Percentiles rank a stretch among this genome's conserved stretches.
These are phyloP conservation scores for Hypoxylon trugodes DNA, from an alignment of 495 filamentous ascomycete genomes.

Conservation along the genomic window DNA sequence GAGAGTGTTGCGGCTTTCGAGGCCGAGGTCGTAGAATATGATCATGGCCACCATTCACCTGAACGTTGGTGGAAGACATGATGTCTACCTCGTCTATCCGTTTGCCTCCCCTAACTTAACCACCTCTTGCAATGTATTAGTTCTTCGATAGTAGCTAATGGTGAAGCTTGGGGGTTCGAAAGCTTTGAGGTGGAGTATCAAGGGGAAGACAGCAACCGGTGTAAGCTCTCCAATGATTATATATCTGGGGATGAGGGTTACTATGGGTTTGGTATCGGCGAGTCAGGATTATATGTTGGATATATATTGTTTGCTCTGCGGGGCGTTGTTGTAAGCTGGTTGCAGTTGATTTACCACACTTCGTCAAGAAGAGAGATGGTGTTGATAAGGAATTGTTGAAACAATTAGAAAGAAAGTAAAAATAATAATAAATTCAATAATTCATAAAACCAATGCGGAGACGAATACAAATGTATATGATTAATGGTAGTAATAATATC, in stretches of 20 bases:
- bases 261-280: constrained; percentile 6
- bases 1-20: constrained; percentile 54
- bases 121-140: not conserved
- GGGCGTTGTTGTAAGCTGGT: too few species aligned
- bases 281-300: too few species aligned
- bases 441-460: too few species aligned
- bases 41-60: constrained; percentile 41
- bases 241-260: constrained; percentile 3
- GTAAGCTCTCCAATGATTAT: constrained; percentile 23
- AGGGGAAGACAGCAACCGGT: constrained; percentile 14
- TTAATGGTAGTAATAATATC: constrained; percentile 3
- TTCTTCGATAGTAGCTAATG: not conserved
- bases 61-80: constrained; percentile 42
- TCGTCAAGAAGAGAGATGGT: constrained; percentile 1
- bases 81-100: too few species aligned
- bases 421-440: not conserved
- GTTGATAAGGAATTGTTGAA: too few species aligned
- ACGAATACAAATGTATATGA: not conserved
- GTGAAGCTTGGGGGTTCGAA: not conserved
- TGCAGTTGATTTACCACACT: too few species aligned
- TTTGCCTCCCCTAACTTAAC: not conserved
- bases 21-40: constrained; percentile 53
- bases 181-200: not conserved
- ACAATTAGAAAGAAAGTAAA: not conserved
- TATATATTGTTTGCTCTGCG: too few species aligned